Base-by-base conservation (phyloP, 257 asterid species). In the Pogostemon cablin region DNA sequence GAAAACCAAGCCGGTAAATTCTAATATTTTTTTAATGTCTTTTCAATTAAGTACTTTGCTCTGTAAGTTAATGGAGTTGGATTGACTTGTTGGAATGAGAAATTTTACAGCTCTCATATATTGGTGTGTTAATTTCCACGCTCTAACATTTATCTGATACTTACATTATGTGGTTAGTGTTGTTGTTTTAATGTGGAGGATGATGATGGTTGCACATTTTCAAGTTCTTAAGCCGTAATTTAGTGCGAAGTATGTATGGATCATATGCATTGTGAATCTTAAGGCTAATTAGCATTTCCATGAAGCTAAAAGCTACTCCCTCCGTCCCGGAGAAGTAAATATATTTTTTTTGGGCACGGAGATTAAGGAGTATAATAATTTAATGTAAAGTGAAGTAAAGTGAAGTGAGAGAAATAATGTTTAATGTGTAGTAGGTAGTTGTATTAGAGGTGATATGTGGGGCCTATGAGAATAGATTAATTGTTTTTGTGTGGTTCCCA, bases 1-100 rank as follows among this genome's bases (percentile, higher is more conserved):
- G 65, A 85, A 75, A 81, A 82, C 91, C 65, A 81, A 80, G 71
- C 81, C 75, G 91, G 93, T 89, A 76, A 25, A 48, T 73, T 49
- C 11, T 11, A 25, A 37, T 58, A 1, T 71, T n/a, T 46, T 34
- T 9, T 11, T 7, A 43, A 37, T 47, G 17, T 35, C 7, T 11
- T 39, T 67, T 44, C 6, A n/a, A 9, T 46, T 34, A 9, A 32
- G 5, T 43, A 5, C 60, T 62, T 5, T 68, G 47, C 71, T 53
- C 2, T 62, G 54, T 56, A 40, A 60, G 72, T 43, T 62, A n/a
- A 7, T 70, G 50, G 61, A 43, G 63, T 1, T 52, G 48, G 48
- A 52, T 44, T 61, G 69, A 53, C 42, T 69, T 54, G 25, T 25
- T 47, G 12, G 56, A 17, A 6, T 25, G 62, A 41, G 67, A 15